phyloP scores from a whole-genome alignment of 2,329 filamentous ascomycete genomes.

The Phoma sp. region DNA sequence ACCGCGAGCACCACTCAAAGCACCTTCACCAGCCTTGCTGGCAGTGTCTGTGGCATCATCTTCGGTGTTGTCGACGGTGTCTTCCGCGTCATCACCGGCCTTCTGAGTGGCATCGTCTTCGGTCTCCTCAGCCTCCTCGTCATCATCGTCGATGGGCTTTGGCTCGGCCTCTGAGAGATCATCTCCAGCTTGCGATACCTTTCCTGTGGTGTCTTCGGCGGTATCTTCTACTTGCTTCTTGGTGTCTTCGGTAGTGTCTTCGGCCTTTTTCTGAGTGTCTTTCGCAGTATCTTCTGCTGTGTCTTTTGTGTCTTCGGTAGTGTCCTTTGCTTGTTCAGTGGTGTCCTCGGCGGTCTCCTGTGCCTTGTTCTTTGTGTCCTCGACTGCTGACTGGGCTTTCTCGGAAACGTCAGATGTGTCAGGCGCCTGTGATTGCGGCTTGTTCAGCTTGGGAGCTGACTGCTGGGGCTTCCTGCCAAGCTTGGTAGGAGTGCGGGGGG shows the following conservation, averaged over 20 bases:
- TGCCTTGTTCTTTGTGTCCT: slow-evolving; percentile 49
- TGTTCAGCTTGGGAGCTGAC: slow-evolving; percentile 52
- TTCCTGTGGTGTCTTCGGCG: slow-evolving; percentile 50
- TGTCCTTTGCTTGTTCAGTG: slow-evolving; percentile 37
- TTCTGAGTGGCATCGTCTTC: slow-evolving; percentile 53
- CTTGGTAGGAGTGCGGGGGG: slow-evolving; percentile 60
- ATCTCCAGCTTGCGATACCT: slow-evolving; percentile 55
- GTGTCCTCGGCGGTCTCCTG: slow-evolving; percentile 45
- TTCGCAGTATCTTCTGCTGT: slow-evolving; percentile 44
- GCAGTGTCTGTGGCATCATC: slow-evolving; percentile 48
- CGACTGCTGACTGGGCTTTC: slow-evolving; percentile 30
- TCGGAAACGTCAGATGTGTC: slow-evolving; percentile 45
- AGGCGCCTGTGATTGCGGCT: slow-evolving; percentile 44
- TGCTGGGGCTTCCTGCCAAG: slow-evolving; percentile 54
- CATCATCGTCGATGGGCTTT: slow-evolving; percentile 53
- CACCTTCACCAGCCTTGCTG: slow-evolving; percentile 46
- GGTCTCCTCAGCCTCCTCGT: slow-evolving; percentile 30
- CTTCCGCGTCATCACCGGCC: slow-evolving; percentile 54
- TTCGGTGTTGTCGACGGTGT: slow-evolving; percentile 48
- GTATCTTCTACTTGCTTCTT: slow-evolving; percentile 55
- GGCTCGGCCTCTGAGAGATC: slow-evolving; percentile 55
- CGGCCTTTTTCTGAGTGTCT: slow-evolving; percentile 55
- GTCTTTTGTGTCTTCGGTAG: slow-evolving; percentile 47
- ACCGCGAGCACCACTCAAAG: slow-evolving; percentile 53
- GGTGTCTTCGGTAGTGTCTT: slow-evolving; percentile 53